phyloP scores from a whole-genome alignment of 2,329 filamentous ascomycete genomes.

The Neopestalotiopsis sp. region DNA sequence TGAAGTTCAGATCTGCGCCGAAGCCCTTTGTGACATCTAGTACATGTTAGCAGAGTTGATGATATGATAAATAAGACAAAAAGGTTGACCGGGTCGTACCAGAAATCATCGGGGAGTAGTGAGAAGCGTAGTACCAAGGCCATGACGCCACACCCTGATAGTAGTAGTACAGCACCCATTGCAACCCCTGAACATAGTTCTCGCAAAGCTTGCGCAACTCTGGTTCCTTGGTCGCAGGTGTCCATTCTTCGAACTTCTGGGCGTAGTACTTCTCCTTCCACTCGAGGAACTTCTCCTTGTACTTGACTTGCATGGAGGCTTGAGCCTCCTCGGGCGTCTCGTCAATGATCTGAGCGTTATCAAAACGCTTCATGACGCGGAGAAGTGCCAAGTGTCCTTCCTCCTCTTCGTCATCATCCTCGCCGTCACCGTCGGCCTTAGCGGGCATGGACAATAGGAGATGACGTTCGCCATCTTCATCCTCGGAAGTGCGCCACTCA shows the following conservation, averaged over 20 bases:
- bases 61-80: neutral
- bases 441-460: slow-evolving; percentile 56
- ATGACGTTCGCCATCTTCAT: slow-evolving; percentile 59
- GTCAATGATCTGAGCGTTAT: slow-evolving; percentile 86
- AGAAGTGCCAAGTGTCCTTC: slow-evolving; percentile 79
- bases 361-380: slow-evolving; percentile 87
- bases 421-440: slow-evolving; percentile 50
- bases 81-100: slow-evolving; percentile 47
- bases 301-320: slow-evolving; percentile 79
- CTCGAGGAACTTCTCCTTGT: slow-evolving; percentile 84
- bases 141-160: slow-evolving; percentile 96
- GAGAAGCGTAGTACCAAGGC: slow-evolving; percentile 98
- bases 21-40: slow-evolving; percentile 87
- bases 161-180: slow-evolving; percentile 99
- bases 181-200: slow-evolving; percentile 96
- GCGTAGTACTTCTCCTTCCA: slow-evolving; percentile 97
- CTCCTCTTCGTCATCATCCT: slow-evolving; percentile 78
- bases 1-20: slow-evolving; percentile 86
- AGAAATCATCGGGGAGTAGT: slow-evolving; percentile 97
- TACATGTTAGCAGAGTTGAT: slow-evolving; percentile 24
- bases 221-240: slow-evolving; percentile 72
- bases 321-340: slow-evolving; percentile 79
- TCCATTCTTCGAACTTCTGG: slow-evolving; percentile 83
- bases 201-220: slow-evolving; percentile 85
- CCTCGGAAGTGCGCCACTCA: slow-evolving; percentile 62